A percentile compares a stretch with the other conserved stretches of the same genome.
Evolutionary conservation across 2,329 filamentous ascomycete genomes (phyloP).

Genomic region (Aspergillus cejpii): DNA sequence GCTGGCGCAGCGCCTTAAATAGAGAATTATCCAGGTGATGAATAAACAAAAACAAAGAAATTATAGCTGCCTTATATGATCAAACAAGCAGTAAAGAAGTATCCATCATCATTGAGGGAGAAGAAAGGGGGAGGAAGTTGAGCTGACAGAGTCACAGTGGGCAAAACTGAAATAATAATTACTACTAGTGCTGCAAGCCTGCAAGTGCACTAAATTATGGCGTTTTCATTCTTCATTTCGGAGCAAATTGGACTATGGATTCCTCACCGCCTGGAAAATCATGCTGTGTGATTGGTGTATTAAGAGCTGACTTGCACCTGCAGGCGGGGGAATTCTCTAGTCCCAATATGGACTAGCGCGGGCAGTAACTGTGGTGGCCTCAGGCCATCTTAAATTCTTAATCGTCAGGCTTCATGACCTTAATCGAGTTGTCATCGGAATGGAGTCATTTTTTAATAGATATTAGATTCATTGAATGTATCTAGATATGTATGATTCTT

Average conservation of each 20-base stretch:
- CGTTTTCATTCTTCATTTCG: background rate
- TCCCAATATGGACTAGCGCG: background rate
- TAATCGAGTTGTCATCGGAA: background rate
- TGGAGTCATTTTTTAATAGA: background rate
- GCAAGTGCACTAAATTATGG: background rate
- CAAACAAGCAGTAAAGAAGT: background rate
- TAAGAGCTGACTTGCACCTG: background rate
- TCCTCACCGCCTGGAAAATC: background rate
- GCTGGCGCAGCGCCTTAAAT: background rate
- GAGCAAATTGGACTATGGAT: constrained; percentile 1
- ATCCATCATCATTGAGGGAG: background rate
- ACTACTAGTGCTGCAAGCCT: background rate
- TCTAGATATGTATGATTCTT: too few species aligned
- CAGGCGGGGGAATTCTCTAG: background rate
- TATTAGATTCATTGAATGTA: background rate
- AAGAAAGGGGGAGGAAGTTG: background rate
- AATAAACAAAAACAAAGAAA: background rate
- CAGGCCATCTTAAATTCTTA: background rate
- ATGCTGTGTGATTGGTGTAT: background rate
- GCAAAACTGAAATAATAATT: background rate
- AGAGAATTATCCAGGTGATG: background rate
- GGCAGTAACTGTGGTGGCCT: background rate
- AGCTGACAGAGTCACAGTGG: background rate
- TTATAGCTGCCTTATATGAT: background rate
- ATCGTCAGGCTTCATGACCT: background rate